phyloP scores from a whole-genome alignment of 306 rosid genomes.

The Trifolium fragiferum region DNA sequence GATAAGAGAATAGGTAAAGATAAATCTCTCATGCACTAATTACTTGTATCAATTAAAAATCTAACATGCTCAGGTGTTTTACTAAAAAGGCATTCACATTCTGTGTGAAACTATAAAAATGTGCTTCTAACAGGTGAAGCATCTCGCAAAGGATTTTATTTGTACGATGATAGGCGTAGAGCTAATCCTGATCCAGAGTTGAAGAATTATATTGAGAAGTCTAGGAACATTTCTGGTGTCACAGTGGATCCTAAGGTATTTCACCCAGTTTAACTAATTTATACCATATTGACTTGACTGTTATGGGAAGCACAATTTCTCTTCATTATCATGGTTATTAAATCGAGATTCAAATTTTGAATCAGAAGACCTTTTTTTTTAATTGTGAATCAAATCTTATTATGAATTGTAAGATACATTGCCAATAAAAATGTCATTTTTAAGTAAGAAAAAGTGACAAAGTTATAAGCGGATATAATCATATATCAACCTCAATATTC shows the following conservation, averaged over 20 bases:
- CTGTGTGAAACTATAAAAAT: slow-evolving; percentile 8
- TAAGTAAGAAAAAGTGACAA: no score
- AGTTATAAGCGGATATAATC: no score
- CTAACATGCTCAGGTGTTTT: slow-evolving; percentile 12
- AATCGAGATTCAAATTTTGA: no score
- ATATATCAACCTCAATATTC: no score
- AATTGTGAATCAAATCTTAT: no score
- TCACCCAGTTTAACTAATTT: slow-evolving; percentile 27
- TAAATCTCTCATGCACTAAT: slow-evolving; percentile 2
- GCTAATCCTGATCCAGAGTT: slow-evolving; percentile 88
- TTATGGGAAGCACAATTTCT: not conserved
- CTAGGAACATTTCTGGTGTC: slow-evolving; percentile 75
- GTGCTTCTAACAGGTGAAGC: slow-evolving; percentile 66
- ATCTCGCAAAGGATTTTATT: slow-evolving; percentile 77
- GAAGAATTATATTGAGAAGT: slow-evolving; percentile 80
- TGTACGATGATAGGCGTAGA: slow-evolving; percentile 73
- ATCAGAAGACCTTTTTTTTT: no score
- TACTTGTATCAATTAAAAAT: slow-evolving; percentile 8
- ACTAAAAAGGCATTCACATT: not conserved
- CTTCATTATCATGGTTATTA: not conserved
- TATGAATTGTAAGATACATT: no score
- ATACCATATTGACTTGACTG: slow-evolving; percentile 23
- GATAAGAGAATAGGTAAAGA: slow-evolving; percentile 80
- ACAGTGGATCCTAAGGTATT: slow-evolving; percentile 79
- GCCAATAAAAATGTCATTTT: no score